Evolutionary conservation across 2,329 filamentous ascomycete genomes (phyloP).

Genomic region (Dothideomycetes sp.): DNA sequence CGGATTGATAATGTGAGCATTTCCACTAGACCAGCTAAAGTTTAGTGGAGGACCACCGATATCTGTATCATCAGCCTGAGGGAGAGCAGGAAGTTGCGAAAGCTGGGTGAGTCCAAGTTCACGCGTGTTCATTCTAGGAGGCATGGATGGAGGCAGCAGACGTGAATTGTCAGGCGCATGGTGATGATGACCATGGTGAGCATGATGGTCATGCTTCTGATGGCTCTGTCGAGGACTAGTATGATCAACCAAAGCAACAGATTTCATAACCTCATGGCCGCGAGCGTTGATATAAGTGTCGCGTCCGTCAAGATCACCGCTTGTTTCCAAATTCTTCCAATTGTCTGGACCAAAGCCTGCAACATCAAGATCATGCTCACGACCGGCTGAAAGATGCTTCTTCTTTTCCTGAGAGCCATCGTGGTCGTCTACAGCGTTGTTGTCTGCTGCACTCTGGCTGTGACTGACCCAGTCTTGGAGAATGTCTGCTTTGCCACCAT

Average conservation of each 20-base stretch:
- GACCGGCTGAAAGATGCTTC: conserved; percentile 32
- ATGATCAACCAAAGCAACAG: conserved; percentile 1
- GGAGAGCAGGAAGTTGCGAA: conserved; percentile 60
- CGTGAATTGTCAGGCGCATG: conserved; percentile 8
- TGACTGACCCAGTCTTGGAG: conserved; percentile 7
- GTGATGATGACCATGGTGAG: neutral
- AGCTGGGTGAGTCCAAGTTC: conserved; percentile 57
- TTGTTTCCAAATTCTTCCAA: conserved; percentile 41
- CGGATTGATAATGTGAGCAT: conserved; percentile 33
- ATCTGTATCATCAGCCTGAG: conserved; percentile 65
- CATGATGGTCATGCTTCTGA: neutral
- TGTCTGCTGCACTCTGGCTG: conserved; percentile 23
- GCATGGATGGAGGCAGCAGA: conserved; percentile 45
- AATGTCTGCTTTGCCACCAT: conserved; percentile 4
- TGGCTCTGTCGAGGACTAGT: neutral
- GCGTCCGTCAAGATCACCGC: conserved; percentile 17
- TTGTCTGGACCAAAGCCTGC: conserved; percentile 67
- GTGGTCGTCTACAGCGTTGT: conserved; percentile 44
- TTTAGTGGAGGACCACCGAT: conserved; percentile 63
- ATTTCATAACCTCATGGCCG: conserved; percentile 53
- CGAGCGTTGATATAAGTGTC: conserved; percentile 48
- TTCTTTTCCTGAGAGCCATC: conserved; percentile 50
- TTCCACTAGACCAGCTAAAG: conserved; percentile 42
- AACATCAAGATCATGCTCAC: conserved; percentile 59
- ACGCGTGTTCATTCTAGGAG: conserved; percentile 52